A percentile compares a stretch with the other conserved stretches of the same genome.
Evolutionary conservation across 768 basidiomycete genomes (phyloP).

Genomic region (Coprinellus micaceus): DNA sequence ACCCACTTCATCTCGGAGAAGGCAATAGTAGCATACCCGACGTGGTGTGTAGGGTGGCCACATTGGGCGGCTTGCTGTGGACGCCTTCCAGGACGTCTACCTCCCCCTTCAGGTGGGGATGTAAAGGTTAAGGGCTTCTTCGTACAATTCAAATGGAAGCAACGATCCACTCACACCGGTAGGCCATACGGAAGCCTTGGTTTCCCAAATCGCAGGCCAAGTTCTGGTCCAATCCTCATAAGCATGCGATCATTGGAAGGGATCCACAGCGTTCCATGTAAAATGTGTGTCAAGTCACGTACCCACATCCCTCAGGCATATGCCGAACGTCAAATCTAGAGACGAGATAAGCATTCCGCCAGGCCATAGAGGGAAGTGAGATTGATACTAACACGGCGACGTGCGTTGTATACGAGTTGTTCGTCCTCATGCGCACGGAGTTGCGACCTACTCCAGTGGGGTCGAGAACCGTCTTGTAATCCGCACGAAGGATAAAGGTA

Average conservation of each 20-base stretch:
- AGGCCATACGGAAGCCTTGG: conserved; percentile 49
- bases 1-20: too few species aligned
- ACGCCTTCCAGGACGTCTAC: conserved; percentile 39
- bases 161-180: conserved; percentile 23
- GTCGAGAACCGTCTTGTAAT: conserved; percentile 42
- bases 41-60: conserved; percentile 33
- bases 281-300: conserved; percentile 7
- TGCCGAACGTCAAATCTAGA: conserved; percentile 33
- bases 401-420: conserved; percentile 49
- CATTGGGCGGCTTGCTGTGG: conserved; percentile 33
- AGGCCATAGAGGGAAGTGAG: neutral
- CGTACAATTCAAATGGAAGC: neutral
- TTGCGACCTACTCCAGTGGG: conserved; percentile 46
- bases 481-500: conserved; percentile 50
- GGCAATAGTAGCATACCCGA: conserved; percentile 40
- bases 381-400: conserved; percentile 41
- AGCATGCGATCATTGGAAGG: neutral
- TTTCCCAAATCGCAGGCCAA: conserved; percentile 56
- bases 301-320: conserved; percentile 38
- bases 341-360: neutral
- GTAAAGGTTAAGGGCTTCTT: neutral
- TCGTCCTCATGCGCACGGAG: conserved; percentile 51
- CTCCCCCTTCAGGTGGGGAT: conserved; percentile 28
- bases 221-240: too few species aligned
- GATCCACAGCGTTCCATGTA: neutral